Evolutionary conservation across 495 filamentous ascomycete genomes (phyloP).

Genomic region (Penicillium riverlandense): DNA sequence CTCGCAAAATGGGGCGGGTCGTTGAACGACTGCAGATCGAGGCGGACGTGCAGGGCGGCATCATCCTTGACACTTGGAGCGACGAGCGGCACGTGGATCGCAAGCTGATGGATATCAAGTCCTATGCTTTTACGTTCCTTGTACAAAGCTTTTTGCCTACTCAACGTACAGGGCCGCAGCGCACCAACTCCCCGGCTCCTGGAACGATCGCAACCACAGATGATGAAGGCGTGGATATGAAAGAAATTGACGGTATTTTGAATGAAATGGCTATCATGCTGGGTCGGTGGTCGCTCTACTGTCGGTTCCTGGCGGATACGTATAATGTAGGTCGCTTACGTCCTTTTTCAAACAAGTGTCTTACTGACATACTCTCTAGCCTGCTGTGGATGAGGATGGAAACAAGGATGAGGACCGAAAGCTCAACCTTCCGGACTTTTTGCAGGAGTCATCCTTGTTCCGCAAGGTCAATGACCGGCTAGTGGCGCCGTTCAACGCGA

Average conservation of each 20-base stretch:
- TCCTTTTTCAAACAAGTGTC: slow-evolving; percentile 8
- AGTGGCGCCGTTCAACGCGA: slow-evolving; percentile 68
- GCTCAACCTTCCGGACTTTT: slow-evolving; percentile 53
- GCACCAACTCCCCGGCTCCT: slow-evolving; percentile 57
- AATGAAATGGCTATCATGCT: slow-evolving; percentile 88
- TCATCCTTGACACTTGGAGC: slow-evolving; percentile 89
- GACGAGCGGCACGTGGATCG: slow-evolving; percentile 81
- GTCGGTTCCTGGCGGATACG: slow-evolving; percentile 79
- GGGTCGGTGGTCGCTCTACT: slow-evolving; percentile 87
- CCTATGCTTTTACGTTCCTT: slow-evolving; percentile 93
- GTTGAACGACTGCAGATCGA: slow-evolving; percentile 91
- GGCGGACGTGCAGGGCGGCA: slow-evolving; percentile 95
- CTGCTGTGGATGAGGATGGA: slow-evolving; percentile 13
- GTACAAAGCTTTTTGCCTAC: slow-evolving; percentile 86
- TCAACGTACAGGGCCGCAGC: slow-evolving; percentile 49
- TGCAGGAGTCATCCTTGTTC: slow-evolving; percentile 65
- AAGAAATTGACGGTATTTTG: slow-evolving; percentile 80
- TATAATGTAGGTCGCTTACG: slow-evolving; percentile 52
- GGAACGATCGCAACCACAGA: slow-evolving; percentile 50
- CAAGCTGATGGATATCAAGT: slow-evolving; percentile 87
- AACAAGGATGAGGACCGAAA: slow-evolving; percentile 18
- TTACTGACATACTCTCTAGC: slow-evolving; percentile 14
- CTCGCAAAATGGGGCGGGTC: slow-evolving; percentile 89
- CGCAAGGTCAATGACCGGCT: slow-evolving; percentile 70
- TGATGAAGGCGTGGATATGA: slow-evolving; percentile 92